Percentiles rank a stretch among this genome's conserved stretches.
Conservation (phyloP, 1,139 yeast species). For the Wickerhamomyces sp. region DNA sequence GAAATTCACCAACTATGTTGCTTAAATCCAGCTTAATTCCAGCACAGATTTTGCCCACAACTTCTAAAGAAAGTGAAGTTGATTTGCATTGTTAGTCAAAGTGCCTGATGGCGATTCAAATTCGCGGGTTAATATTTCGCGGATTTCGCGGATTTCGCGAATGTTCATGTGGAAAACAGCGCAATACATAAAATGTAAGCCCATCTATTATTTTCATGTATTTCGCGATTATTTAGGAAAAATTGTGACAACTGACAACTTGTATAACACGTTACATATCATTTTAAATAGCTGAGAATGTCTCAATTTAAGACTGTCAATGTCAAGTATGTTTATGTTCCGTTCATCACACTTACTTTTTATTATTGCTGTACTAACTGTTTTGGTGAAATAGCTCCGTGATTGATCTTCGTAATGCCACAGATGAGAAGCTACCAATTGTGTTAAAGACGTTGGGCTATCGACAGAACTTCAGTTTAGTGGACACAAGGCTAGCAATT, state of each 20-base stretch:
- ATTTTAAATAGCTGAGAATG: slow-evolving; percentile 3
- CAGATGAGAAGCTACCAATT: slow-evolving; percentile 42
- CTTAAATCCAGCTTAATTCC: too few species aligned
- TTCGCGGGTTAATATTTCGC: too few species aligned
- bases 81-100: too few species aligned
- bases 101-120: too few species aligned
- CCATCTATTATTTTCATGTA: background rate
- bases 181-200: background rate
- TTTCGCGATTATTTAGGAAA: background rate
- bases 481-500: slow-evolving; percentile 61
- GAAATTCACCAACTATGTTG: too few species aligned
- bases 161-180: too few species aligned
- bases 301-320: slow-evolving; percentile 15
- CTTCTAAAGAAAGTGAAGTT: too few species aligned
- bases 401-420: slow-evolving; percentile 39
- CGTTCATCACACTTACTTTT: background rate
- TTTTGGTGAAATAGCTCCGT: slow-evolving; percentile 17
- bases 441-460: slow-evolving; percentile 58
- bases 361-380: background rate
- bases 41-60: too few species aligned
- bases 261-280: background rate
- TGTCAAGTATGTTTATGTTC: slow-evolving; percentile 9
- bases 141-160: too few species aligned
- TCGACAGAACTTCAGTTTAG: slow-evolving; percentile 50
- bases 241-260: too few species aligned